Percentiles rank a stretch among this genome's conserved stretches.
Evolutionary conservation across 129 eudicot genomes (phyloP).

Genomic region (carrot (Daucus carota)): DH1_v3.0 NC_030382.2:40147001-40147500

Average conservation of each 20-base stretch:
- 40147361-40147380: constrained; percentile 95
- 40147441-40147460: background rate
- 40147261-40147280: constrained; percentile 5
- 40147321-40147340: constrained; percentile 48
- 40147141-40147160: background rate
- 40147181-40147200: background rate
- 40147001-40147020: too few relatives aligned
- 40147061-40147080: too few relatives aligned
- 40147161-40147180: background rate
- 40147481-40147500: background rate
- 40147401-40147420: background rate
- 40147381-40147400: background rate
- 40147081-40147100: too few relatives aligned
- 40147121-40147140: too few relatives aligned
- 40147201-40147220: background rate
- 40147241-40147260: background rate
- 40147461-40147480: background rate
- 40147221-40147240: background rate
- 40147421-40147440: background rate
- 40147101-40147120: too few relatives aligned
- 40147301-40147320: constrained; percentile 14
- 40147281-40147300: constrained; percentile 24
- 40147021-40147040: too few relatives aligned
- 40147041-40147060: too few relatives aligned
- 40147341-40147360: constrained; percentile 60